Evolutionary conservation across 2,329 filamentous ascomycete species (phyloP).

Genomic region (Pezicula radicicola): DNA sequence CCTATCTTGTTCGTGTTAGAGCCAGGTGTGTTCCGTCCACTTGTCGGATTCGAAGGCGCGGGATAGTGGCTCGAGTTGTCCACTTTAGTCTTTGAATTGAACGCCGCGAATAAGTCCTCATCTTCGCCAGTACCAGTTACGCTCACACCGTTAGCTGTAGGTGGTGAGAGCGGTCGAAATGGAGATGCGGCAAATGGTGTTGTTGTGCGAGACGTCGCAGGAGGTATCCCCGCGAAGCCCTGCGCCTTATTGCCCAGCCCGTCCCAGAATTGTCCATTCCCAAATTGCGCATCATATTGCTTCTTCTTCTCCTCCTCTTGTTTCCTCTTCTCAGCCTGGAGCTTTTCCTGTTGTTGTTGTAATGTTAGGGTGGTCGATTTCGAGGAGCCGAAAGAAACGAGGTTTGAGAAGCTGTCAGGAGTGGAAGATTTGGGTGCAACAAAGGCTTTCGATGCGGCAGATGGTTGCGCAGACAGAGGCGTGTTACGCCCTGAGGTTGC

Average conservation of each 20-base stretch:
- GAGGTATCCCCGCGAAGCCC: constrained; percentile 36
- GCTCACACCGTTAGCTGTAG: constrained; percentile 23
- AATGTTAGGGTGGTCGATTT: constrained; percentile 69
- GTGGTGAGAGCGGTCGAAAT: constrained; percentile 26
- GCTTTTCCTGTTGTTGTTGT: constrained; percentile 70
- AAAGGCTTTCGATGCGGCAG: constrained; percentile 35
- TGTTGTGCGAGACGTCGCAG: constrained; percentile 44
- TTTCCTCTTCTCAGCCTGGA: constrained; percentile 62
- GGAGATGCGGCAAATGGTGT: constrained; percentile 37
- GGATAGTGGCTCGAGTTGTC: constrained; percentile 65
- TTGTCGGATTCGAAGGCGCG: constrained; percentile 41
- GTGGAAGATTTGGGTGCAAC: constrained; percentile 40
- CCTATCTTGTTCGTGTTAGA: constrained; percentile 37
- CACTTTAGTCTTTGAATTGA: constrained; percentile 63
- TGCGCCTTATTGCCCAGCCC: constrained; percentile 55
- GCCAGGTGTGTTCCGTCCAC: constrained; percentile 39
- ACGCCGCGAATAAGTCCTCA: constrained; percentile 65
- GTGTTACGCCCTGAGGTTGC: constrained; percentile 54
- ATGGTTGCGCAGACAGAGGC: constrained; percentile 39
- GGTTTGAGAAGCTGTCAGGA: constrained; percentile 73
- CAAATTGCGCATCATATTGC: constrained; percentile 74
- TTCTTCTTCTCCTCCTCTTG: constrained; percentile 73
- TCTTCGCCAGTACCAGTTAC: constrained; percentile 38
- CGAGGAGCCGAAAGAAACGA: constrained; percentile 61
- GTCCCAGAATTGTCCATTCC: constrained; percentile 74